Evolutionary conservation across 2,329 filamentous ascomycete genomes (phyloP).

Genomic region (Endothia cerciana): DNA sequence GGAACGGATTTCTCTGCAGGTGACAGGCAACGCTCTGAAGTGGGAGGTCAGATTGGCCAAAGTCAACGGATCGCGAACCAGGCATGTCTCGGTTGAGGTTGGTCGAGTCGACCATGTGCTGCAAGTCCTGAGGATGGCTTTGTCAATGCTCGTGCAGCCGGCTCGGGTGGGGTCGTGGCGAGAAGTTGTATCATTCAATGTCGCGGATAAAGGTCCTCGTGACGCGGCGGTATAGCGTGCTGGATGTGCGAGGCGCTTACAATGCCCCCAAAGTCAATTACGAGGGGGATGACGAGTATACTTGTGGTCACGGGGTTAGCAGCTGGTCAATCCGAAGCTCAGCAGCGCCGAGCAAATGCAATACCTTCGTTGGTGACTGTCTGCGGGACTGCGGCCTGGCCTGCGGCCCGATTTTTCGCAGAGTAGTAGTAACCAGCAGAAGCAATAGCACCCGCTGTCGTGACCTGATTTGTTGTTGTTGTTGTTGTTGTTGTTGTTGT

Average conservation of each 20-base stretch:
- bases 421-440: neutral
- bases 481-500: neutral
- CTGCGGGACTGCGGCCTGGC: neutral
- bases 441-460: neutral
- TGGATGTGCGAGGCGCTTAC: neutral
- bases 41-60: neutral
- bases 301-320: neutral
- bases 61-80: constrained; percentile 4
- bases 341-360: neutral
- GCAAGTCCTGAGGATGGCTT: neutral
- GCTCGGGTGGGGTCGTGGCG: neutral
- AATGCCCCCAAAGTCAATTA: neutral
- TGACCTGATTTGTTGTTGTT: neutral
- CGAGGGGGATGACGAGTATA: constrained; percentile 3
- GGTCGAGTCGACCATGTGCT: neutral
- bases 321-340: neutral
- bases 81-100: neutral
- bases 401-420: neutral
- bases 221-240: neutral
- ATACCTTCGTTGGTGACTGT: neutral
- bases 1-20: constrained; percentile 7
- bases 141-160: neutral
- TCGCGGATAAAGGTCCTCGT: neutral
- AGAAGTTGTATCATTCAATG: neutral
- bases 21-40: neutral